Percentiles rank a stretch among this genome's conserved stretches.
Evolutionary conservation across 805 yeast species (phyloP).

Genomic region (Saccharomyces cerevisiae): DNA sequence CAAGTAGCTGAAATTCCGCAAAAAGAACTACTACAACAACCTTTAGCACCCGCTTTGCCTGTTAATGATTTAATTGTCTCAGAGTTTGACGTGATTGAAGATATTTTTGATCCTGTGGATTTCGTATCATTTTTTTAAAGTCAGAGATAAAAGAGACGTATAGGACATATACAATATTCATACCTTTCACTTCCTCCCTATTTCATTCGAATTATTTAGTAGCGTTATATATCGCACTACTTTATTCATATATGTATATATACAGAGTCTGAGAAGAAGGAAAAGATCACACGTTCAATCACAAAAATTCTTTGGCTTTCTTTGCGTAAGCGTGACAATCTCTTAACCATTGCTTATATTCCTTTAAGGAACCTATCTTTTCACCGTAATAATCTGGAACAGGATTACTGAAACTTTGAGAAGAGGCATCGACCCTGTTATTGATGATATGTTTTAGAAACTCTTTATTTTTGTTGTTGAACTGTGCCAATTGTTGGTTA

Average conservation of each 20-base stretch:
- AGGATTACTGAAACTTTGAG: constrained; percentile 85
- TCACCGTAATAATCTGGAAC: constrained; percentile 99
- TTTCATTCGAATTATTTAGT: background rate
- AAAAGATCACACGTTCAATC: constrained; percentile 5
- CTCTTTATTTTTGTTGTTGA: constrained; percentile 54
- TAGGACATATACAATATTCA: too few species aligned
- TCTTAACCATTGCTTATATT: constrained; percentile 91
- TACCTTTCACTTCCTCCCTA: background rate
- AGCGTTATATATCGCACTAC: background rate
- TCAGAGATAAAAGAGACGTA: background rate
- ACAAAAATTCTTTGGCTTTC: constrained; percentile 69
- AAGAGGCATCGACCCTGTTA: constrained; percentile 86
- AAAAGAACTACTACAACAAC: background rate
- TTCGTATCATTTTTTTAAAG: constrained; percentile 19
- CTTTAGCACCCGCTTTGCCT: background rate
- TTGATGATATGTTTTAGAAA: constrained; percentile 66
- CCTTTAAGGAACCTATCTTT: constrained; percentile 76
- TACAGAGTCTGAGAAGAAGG: background rate
- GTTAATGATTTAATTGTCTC: background rate
- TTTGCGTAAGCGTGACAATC: constrained; percentile 87
- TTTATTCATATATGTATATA: background rate
- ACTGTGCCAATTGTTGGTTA: constrained; percentile 38
- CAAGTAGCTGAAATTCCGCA: background rate
- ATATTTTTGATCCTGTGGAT: constrained; percentile 25
- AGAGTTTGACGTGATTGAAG: constrained; percentile 14